Conservation (phyloP, 805 yeast species). For the Saccharomycopsis sp. region DNA sequence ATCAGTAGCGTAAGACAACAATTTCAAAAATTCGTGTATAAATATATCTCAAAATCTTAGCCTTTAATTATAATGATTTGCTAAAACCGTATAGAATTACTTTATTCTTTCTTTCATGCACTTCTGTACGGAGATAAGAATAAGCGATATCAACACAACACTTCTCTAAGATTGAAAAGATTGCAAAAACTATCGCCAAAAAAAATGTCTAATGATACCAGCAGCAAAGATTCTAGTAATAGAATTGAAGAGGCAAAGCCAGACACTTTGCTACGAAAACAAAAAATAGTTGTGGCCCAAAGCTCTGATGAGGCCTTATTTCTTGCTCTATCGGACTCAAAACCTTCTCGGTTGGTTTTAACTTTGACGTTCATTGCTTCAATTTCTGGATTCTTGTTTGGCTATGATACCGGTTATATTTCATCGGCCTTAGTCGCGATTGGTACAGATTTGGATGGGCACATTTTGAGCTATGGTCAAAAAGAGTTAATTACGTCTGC, state of each 20-base stretch:
- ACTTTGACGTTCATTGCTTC: slow-evolving; percentile 71
- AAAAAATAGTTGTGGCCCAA: background rate
- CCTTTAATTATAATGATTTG: background rate
- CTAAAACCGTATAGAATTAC: background rate
- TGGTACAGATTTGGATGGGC: slow-evolving; percentile 63
- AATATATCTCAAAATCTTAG: background rate
- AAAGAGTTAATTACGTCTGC: slow-evolving; percentile 91
- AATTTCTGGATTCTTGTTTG: slow-evolving; percentile 93
- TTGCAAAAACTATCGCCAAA: no score
- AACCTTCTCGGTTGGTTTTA: slow-evolving; percentile 58
- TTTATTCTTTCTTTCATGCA: no score
- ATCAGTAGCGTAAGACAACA: background rate
- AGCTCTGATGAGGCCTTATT: slow-evolving; percentile 5
- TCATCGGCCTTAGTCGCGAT: slow-evolving; percentile 88
- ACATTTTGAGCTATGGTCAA: slow-evolving; percentile 60
- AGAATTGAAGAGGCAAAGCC: background rate
- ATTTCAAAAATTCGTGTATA: background rate
- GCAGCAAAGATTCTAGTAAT: background rate
- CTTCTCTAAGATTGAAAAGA: no score
- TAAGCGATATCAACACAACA: no score
- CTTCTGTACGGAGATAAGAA: no score
- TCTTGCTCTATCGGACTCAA: slow-evolving; percentile 5
- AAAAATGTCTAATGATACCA: background rate
- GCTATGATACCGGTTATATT: slow-evolving; percentile 95
- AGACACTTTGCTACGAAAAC: background rate